These are phyloP conservation scores for Lenzites betulinus DNA, from an alignment of 768 basidiomycete genomes.

Conservation along the genomic window DNA sequence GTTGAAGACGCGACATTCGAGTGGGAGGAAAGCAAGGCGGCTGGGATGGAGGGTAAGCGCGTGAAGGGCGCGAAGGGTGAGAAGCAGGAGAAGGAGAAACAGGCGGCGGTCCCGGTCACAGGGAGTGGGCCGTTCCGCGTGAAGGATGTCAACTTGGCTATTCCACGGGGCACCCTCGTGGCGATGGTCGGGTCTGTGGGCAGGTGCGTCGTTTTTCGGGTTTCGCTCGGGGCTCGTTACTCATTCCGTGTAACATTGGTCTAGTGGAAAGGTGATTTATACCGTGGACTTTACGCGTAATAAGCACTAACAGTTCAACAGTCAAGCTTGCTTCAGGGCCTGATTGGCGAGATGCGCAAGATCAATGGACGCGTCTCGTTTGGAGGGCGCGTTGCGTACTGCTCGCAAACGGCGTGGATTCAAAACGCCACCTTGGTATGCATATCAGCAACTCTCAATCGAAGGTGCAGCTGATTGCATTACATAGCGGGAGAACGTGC, in stretches of 20 bases:
- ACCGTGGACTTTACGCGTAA: not conserved
- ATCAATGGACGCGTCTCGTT: slow-evolving; percentile 54
- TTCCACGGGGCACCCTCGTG: slow-evolving; percentile 59
- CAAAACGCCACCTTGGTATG: slow-evolving; percentile 65
- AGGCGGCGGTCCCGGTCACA: not conserved
- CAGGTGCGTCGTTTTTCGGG: slow-evolving; percentile 33
- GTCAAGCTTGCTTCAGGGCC: slow-evolving; percentile 59
- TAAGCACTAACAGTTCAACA: slow-evolving; percentile 20
- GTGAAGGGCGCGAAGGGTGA: slow-evolving; percentile 19
- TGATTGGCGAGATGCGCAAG: slow-evolving; percentile 72
- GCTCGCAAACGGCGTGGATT: slow-evolving; percentile 77
- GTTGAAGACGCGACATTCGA: slow-evolving; percentile 60
- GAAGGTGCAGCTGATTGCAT: not conserved
- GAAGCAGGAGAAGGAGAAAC: slow-evolving; percentile 21
- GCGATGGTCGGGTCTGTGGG: slow-evolving; percentile 73
- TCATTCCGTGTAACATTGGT: not conserved
- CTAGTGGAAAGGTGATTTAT: slow-evolving; percentile 18
- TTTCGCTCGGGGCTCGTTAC: not conserved
- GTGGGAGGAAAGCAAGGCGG: slow-evolving; percentile 51
- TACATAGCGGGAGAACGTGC: slow-evolving; percentile 59
- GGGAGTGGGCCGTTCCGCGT: slow-evolving; percentile 49
- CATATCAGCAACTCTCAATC: not conserved
- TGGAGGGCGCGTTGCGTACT: slow-evolving; percentile 68
- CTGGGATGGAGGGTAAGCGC: slow-evolving; percentile 19
- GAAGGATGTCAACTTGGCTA: slow-evolving; percentile 48